These are phyloP conservation scores for Apium graveolens DNA, from an alignment of 129 eudicot genomes.

Conservation along the genomic window DNA sequence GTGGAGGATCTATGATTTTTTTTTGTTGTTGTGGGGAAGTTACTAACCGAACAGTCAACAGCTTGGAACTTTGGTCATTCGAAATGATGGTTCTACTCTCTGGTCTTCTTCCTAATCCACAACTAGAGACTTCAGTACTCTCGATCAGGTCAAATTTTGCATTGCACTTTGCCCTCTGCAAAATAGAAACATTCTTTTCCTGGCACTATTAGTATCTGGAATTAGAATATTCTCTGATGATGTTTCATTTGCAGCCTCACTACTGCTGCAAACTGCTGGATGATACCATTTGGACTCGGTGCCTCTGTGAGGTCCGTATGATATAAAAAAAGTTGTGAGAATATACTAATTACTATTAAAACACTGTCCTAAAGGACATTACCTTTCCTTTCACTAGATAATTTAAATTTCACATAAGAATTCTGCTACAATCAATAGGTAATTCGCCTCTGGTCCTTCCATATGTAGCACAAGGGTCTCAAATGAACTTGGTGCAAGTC, in stretches of 20 bases:
- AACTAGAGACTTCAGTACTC: slow-evolving; percentile 84
- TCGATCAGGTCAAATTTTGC: slow-evolving; percentile 43
- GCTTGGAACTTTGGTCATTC: slow-evolving; percentile 95
- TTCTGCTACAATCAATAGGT: background rate
- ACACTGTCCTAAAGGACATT: background rate
- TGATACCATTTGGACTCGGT: slow-evolving; percentile 83
- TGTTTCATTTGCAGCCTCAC: slow-evolving; percentile 43
- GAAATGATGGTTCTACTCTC: slow-evolving; percentile 89
- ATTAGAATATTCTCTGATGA: background rate
- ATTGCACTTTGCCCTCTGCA: background rate
- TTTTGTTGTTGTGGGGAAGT: background rate
- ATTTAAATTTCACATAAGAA: background rate
- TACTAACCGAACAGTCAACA: slow-evolving; percentile 19
- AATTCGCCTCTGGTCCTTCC: background rate
- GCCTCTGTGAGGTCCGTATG: slow-evolving; percentile 58
- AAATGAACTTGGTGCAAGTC: slow-evolving; percentile 84
- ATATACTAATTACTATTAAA: background rate
- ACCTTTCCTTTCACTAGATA: background rate
- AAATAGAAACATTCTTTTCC: background rate
- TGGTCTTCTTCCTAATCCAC: slow-evolving; percentile 84
- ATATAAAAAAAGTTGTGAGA: background rate
- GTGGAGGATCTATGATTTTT: background rate
- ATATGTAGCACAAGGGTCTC: slow-evolving; percentile 67
- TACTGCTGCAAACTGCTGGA: slow-evolving; percentile 57
- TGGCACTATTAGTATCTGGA: background rate